Evolutionary conservation across 169 alveolate species (phyloP), one percentile per base, ranked within the genome.

Genomic region (Plasmodium billcollinsi): DNA sequence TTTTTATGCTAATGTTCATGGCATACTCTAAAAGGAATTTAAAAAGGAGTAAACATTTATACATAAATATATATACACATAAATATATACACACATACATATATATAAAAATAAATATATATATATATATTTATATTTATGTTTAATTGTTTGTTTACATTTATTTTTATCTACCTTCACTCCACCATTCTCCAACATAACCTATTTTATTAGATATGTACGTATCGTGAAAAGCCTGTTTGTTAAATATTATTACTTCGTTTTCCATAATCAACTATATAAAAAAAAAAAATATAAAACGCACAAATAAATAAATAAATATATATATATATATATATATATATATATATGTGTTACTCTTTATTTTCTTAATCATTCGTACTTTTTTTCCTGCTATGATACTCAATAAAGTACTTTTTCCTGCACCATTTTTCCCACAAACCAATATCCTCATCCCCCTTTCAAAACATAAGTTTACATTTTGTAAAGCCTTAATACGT

Each of bases 371-470:
- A 58, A 29, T 29, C 18, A 29, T 18, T 61, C 15, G 61, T 33
- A 83, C 91, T 49, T 83, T 83, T 62, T 70, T 83, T 59, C 91
- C 91, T 18, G 91, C 91, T 33, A 83, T 33, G 59, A 83, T 83
- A 56, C 85, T 83, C 47, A 83, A 21, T 15, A 83, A 59, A 9
- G 91, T 83, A 52, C 91, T 83, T 50, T 83, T 83, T 50, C 91
- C 91, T 2, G 91, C 91, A n/a, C 91, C 91, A 49, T 83, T 83
- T 58, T 83, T 83, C n/a, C 91, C 91, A 21, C 91, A 83, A 52
- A 83, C 74, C 3, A 83, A 52, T 56, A 83, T 33, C 71, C 91
- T 39, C 91, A 83, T 83, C 18, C 91, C 91, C 33, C 67, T 47
- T 15, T 56, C 69, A 62, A 83, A 70, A 20, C 74, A 56, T 49